Percentiles rank a stretch among this genome's conserved stretches.
These are phyloP conservation scores for Curvularia spicifera DNA, from an alignment of 2,329 filamentous ascomycete genomes.

Conservation along the genomic window DNA sequence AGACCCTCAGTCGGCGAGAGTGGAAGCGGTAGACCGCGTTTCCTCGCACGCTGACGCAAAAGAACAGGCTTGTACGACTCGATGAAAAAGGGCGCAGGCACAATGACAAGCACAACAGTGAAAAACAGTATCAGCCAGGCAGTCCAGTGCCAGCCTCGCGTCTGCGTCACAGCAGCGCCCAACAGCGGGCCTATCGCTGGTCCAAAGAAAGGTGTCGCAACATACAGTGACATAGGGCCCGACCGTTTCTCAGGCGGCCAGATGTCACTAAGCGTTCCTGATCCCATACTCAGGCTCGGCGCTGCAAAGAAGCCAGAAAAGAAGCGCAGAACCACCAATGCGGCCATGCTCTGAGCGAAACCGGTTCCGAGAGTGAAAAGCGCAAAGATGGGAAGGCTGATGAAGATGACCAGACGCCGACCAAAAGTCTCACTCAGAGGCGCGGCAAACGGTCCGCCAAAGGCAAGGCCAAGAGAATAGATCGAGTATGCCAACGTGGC, in stretches of 20 bases:
- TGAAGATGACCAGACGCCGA: conserved; percentile 71
- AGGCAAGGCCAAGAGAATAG: conserved; percentile 60
- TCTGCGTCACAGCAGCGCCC: conserved; percentile 49
- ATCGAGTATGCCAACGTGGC: conserved; percentile 32
- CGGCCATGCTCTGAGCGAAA: conserved; percentile 68
- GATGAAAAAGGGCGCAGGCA: conserved; percentile 49
- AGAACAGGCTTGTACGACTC: conserved; percentile 63
- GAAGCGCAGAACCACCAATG: conserved; percentile 71
- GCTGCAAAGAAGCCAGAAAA: conserved; percentile 43
- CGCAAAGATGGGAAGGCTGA: conserved; percentile 69
- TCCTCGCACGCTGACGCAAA: conserved; percentile 45
- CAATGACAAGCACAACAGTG: conserved; percentile 39
- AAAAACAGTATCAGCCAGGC: conserved; percentile 52
- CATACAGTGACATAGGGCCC: conserved; percentile 38
- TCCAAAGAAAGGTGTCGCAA: conserved; percentile 48
- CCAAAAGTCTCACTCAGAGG: conserved; percentile 76
- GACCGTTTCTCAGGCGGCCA: conserved; percentile 41
- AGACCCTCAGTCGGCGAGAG: conserved; percentile 15
- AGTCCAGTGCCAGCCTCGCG: conserved; percentile 50
- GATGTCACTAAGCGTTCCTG: conserved; percentile 50
- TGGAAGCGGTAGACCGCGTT: conserved; percentile 8
- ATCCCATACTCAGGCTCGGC: conserved; percentile 47
- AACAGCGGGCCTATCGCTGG: conserved; percentile 47
- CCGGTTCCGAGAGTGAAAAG: conserved; percentile 55
- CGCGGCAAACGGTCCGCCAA: conserved; percentile 74